Percentiles rank a stretch among this genome's conserved stretches.
Conservation (phyloP, 768 basidiomycete genomes). For the Harrya chromipes region DNA sequence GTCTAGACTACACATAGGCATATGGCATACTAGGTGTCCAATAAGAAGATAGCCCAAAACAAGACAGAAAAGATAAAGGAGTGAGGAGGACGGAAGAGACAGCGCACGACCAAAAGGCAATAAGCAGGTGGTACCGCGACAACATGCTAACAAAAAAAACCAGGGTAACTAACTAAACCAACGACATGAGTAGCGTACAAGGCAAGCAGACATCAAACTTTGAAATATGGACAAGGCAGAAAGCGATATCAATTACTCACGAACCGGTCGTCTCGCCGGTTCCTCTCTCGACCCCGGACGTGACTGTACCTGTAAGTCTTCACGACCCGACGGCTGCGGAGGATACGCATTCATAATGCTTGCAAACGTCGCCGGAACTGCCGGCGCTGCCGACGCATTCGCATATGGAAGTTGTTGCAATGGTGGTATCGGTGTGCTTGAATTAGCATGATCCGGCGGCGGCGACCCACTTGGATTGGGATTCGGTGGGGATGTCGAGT, state of each 20-base stretch:
- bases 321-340: slow-evolving; percentile 24
- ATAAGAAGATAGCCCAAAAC: slow-evolving; percentile 1
- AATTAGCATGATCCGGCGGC: slow-evolving; percentile 18
- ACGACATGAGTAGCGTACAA: slow-evolving; percentile 7
- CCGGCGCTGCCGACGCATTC: slow-evolving; percentile 19
- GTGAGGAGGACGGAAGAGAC: background rate
- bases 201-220: background rate
- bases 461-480: slow-evolving; percentile 14
- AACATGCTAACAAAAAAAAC: background rate
- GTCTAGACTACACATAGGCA: background rate
- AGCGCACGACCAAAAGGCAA: too few species aligned
- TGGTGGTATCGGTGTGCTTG: background rate
- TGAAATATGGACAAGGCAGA: background rate
- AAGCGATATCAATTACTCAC: slow-evolving; percentile 10
- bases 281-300: slow-evolving; percentile 29
- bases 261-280: slow-evolving; percentile 11
- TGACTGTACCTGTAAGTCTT: slow-evolving; percentile 23
- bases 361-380: slow-evolving; percentile 56
- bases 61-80: background rate
- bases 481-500: slow-evolving; percentile 27
- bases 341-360: slow-evolving; percentile 74
- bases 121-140: too few species aligned
- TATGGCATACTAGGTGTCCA: background rate
- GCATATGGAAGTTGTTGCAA: slow-evolving; percentile 23
- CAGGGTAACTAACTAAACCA: slow-evolving; percentile 3